These are phyloP conservation scores for Allantophomopsis cytisporea DNA, from an alignment of 2,329 filamentous ascomycete genomes.

Conservation along the genomic window DNA sequence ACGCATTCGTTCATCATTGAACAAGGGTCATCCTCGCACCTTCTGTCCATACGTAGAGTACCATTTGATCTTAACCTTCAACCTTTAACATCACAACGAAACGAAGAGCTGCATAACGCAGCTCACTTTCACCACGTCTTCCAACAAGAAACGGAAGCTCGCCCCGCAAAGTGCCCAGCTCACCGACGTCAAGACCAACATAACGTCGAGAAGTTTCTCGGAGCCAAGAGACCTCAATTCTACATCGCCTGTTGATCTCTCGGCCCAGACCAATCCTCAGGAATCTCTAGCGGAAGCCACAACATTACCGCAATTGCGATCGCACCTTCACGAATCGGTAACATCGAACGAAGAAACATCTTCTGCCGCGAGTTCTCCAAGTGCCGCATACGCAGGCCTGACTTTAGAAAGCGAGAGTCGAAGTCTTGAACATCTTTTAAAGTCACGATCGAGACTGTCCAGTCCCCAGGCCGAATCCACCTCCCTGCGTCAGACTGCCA, in stretches of 20 bases:
- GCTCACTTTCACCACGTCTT: constrained; percentile 62
- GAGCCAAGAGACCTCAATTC: constrained; percentile 33
- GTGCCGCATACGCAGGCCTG: constrained; percentile 40
- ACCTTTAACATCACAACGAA: constrained; percentile 1
- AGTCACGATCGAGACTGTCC: constrained; percentile 16
- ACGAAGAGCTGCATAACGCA: constrained; percentile 28
- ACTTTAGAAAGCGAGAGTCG: constrained; percentile 36
- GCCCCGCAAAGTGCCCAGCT: constrained; percentile 20
- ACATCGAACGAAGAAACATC: constrained; percentile 34
- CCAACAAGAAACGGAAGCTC: constrained; percentile 61
- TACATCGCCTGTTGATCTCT: constrained; percentile 25
- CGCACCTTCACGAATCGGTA: constrained; percentile 29
- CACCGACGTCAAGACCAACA: constrained; percentile 14
- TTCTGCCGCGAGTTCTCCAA: constrained; percentile 44
- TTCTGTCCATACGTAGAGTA: not conserved
- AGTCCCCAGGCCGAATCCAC: constrained; percentile 22
- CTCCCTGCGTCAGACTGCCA: constrained; percentile 33
- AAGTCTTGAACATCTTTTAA: too few species aligned
- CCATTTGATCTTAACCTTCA: not conserved
- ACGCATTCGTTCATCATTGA: not conserved
- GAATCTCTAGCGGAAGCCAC: constrained; percentile 16
- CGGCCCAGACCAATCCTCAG: constrained; percentile 2
- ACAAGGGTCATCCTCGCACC: not conserved
- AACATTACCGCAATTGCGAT: constrained; percentile 32
- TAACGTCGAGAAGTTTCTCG: constrained; percentile 22